Base-by-base conservation (phyloP, 2,329 filamentous ascomycete genomes). In the Sporothrix luriei region DNA sequence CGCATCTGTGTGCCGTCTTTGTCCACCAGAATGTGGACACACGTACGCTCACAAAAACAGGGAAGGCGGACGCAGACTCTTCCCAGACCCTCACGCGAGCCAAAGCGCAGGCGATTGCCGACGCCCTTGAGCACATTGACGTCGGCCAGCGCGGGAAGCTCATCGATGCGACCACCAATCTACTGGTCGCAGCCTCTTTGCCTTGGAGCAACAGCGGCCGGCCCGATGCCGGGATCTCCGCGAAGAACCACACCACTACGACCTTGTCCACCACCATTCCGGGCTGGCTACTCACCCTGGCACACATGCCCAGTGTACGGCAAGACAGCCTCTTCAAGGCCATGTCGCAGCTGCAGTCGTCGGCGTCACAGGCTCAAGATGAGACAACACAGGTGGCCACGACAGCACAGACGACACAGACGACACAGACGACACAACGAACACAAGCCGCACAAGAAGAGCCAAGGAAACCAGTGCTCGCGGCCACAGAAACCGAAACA, bases 281-380 rank as follows among this genome's bases (percentile, higher is more conserved):
- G n/a, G 48, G 24, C 2, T 75, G 74, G 74, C 69, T 75, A 11
- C 24, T 59, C 19, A 61, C 68, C 10, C 70, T 74, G 14, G 73
- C 73, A 38, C 72, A 71, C 40, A 69, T 72, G 66, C 70, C 71
- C 4, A 69, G 68, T n/a, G 69, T 75, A 21, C 71, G 72, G 21
- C 74, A 75, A 38, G 54, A 68, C 1, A 10, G 16, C 21, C 64
- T 76, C 3, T 69, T 72, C 40, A 54, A 68, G 16, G 68, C 71
- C 1, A 43, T 76, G 24, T 38, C 68, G 7, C 71, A 71, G 66
- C 33, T 73, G 38, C 43, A 65, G n/a, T 24, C 14, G 57, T 38
- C 29, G 38, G 24, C 51, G 48, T 14, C 33, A 46, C 33, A 64
- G 21, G 48, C 54, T 29, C 54, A 10, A 16, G 24, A 7, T 64